Percentiles rank a stretch among this genome's conserved stretches.
These are phyloP conservation scores for Triticum timopheevii DNA, from an alignment of 176 grass and related monocot species.

Conservation along the genomic window DNA sequence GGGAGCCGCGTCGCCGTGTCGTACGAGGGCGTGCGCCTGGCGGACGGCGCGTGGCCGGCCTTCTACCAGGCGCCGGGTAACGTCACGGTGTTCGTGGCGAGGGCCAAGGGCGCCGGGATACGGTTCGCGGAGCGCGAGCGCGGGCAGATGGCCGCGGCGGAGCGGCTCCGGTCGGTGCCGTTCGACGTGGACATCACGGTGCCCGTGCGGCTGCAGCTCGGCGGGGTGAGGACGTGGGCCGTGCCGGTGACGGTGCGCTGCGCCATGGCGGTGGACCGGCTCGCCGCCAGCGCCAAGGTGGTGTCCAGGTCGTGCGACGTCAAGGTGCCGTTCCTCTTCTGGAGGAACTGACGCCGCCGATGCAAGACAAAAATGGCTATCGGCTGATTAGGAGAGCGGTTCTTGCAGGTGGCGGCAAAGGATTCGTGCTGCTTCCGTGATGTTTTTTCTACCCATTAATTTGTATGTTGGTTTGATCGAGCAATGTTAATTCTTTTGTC, in stretches of 20 bases:
- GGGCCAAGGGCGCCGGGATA: conserved; percentile 47
- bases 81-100: conserved; percentile 49
- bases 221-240: conserved; percentile 54
- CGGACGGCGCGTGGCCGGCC: conserved; percentile 48
- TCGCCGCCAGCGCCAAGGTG: conserved; percentile 49
- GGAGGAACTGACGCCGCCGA: conserved; percentile 19
- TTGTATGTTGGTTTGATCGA: conserved; percentile 10
- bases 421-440: background rate
- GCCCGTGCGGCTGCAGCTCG: conserved; percentile 56
- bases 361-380: background rate
- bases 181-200: conserved; percentile 53
- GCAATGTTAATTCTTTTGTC: background rate
- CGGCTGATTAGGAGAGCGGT: background rate
- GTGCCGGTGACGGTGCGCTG: conserved; percentile 52
- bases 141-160: conserved; percentile 45
- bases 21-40: conserved; percentile 43
- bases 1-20: conserved; percentile 38
- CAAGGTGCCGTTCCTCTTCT: conserved; percentile 23
- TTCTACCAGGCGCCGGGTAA: conserved; percentile 61
- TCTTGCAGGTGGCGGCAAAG: background rate
- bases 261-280: conserved; percentile 42
- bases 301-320: conserved; percentile 52
- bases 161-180: conserved; percentile 45
- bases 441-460: background rate
- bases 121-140: conserved; percentile 38